Evolutionary conservation across 352 stramenopile genomes (phyloP), one percentile per base, ranked within the genome.

Genomic region (Blastocystis sp.): DNA sequence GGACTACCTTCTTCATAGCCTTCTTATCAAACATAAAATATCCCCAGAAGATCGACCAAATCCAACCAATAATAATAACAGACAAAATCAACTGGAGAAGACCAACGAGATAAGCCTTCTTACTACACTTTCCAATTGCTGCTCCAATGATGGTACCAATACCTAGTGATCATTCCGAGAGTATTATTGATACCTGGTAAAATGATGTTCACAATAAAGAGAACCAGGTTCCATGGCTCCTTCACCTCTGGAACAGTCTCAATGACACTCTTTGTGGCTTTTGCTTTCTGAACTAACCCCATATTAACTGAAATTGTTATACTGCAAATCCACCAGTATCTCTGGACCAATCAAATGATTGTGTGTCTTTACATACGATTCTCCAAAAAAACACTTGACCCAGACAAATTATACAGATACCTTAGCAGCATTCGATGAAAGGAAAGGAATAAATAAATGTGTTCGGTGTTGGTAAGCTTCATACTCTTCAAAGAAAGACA

Each of bases 31-130:
- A 66, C 51, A 83, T 83, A 42, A 83, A 83, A 49, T 66, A 66
- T n/a, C 71, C 71, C 71, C 71, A 83, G 2, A 83, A n/a, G 51
- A 83, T 83, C 12, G 71, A 63, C 71, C 71, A 83, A 29, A 83
- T 3, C 46, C 46, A 83, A 0, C 71, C 71, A 43, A 83, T 63
- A 24, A 83, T 43, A 7, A 83, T 32, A 1, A 37, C 24, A 6
- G 71, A 42, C 16, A 83, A 46, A 11, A 83, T 37, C 14, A 83
- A 42, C 51, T 83, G 71, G 29, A 83, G 71, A 39, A 83, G 9
- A 65, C 71, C 71, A 39, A 83, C 49, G 2, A 83, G 54, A 65
- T 83, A 83, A n/a, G 71, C 51, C 14, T 42, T 32, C 32, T 56
- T 2, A 9, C 66, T 65, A 21, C 42, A 11, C 14, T 51, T 29